Percentiles rank a stretch among this genome's conserved stretches.
Conservation (phyloP, 768 basidiomycete species). For the Mycena sanguinolenta region DNA sequence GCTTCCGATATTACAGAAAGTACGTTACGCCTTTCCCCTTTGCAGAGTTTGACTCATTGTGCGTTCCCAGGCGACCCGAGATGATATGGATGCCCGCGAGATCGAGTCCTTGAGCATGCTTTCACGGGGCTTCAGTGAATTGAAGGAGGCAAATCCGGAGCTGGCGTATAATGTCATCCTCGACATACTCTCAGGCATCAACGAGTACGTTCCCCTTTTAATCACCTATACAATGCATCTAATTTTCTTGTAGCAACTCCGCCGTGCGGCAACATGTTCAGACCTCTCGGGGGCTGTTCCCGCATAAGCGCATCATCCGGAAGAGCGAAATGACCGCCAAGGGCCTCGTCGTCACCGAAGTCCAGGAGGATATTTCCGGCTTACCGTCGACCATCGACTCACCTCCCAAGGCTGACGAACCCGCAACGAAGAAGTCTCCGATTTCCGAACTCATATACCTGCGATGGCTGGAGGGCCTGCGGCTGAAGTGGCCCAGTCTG, state of each 20-base stretch:
- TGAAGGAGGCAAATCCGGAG: constrained; percentile 85
- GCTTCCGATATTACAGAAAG: constrained; percentile 82
- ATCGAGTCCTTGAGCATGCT: constrained; percentile 93
- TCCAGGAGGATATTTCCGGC: constrained; percentile 77
- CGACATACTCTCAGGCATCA: constrained; percentile 90
- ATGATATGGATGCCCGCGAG: constrained; percentile 90
- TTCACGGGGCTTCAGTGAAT: constrained; percentile 88
- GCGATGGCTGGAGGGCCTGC: constrained; percentile 94
- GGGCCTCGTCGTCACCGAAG: constrained; percentile 87
- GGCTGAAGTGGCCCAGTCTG: constrained; percentile 90
- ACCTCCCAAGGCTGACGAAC: constrained; percentile 53
- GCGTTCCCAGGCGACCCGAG: constrained; percentile 69
- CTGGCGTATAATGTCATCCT: constrained; percentile 90
- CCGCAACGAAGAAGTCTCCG: constrained; percentile 79
- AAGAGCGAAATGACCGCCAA: constrained; percentile 89
- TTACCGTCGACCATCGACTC: constrained; percentile 57
- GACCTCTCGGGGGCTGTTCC: constrained; percentile 84
- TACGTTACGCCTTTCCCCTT: constrained; percentile 51
- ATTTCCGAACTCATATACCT: constrained; percentile 97
- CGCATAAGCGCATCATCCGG: constrained; percentile 82
- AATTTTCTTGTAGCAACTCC: constrained; percentile 67
- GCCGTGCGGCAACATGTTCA: constrained; percentile 87
- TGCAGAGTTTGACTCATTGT: constrained; percentile 13
- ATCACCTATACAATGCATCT: constrained; percentile 21
- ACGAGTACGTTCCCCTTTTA: constrained; percentile 73